Base-by-base conservation (phyloP, 306 rosid species). In the Ormosia emarginata region DNA sequence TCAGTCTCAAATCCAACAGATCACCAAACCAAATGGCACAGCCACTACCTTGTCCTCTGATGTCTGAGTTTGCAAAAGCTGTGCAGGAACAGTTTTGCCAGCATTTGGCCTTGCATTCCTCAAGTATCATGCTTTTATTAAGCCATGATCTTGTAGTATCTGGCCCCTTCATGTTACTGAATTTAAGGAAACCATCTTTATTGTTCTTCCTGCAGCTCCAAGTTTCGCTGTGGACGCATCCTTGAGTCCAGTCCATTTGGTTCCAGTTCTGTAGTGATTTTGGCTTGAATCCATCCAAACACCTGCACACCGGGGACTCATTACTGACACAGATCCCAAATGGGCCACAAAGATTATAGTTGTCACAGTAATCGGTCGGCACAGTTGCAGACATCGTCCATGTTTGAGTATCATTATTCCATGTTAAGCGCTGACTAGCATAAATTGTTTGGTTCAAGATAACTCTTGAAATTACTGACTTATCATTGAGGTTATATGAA, bases 1-100 rank as follows among this genome's bases (percentile, higher is more conserved):
- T 10, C 40, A 62, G 9, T 61, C 79, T 91, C 32, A 87, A 3
- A 75, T 91, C 91, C 3, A 77, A 17, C 1, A 86, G 79, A 80
- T 89, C 87, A 70, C 75, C 90, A 5, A 87, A 80, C 94, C 91
- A 89, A 29, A 87, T 62, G 18, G 74, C 82, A 50, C 91, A 91
- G 6, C 90, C 93, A 65, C 79, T 88, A 14, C 93, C 90, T 46
- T 39, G 34, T 12, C 74, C 89, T 24, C 76, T 83, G 3, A 83
- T 75, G 56, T 91, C 84, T 29, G 81, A 56, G 41, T 84, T 85
- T 1, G 88, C 73, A 58, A 70, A 91, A 57, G 89, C 90, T 11
- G 76, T 66, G 62, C 91, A 89, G 3, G 91, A 82, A 71, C 91
- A 91, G 11, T 89, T 82, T 6, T 71, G 68, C 80, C 62, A 78